Base-by-base conservation (phyloP, 257 asterid species). In the Ocimum tenuiflorum region DNA sequence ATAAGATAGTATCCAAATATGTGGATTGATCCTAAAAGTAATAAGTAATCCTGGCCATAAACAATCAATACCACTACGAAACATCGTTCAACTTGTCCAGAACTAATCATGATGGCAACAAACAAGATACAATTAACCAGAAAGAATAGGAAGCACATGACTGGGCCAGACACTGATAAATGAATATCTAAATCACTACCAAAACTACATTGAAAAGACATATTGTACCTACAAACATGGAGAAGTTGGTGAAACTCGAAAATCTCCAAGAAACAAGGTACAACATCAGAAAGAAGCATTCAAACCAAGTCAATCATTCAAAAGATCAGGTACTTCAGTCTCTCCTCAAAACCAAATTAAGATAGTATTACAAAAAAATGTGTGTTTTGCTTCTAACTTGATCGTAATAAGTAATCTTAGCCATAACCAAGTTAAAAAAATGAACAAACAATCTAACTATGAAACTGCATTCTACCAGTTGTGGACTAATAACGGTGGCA, bases 231-330 rank as follows among this genome's bases (percentile, higher is more conserved):
- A 69, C 89, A 91, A 45, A 91, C 87, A 75, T 89, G 95, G 56
- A 91, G 94, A 77, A 91, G 79, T 47, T 91, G 98, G 68, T 89
- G 98, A 67, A 85, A 91, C 76, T 91, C 98, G n/a, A 0, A 95
- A 89, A 65, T 91, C 98, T 3, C 98, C 98, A 3, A 95, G 91
- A 75, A 91, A 89, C 72, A 91, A 72, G 9, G 98, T n/a, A n/a
- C n/a, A n/a, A n/a, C n/a, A n/a, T n/a, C n/a, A n/a, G 31, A 27
- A 27, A 36, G 42, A 36, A 36, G 42, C 42, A 7, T 2, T 9
- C 1, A 2, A 36, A 36, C 42, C 42, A 36, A 36, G 6, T 36
- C 4, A 36, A 36, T 7, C 8, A 0, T 6, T 36, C 42, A 36
- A 36, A 36, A 36, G 0, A 36, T 36, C 42, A 36, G 10, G 42